Evolutionary conservation across 2,329 filamentous ascomycete genomes (phyloP), one percentile per base, ranked within the genome.

Genomic region (Sclerotinia glacialis): DNA sequence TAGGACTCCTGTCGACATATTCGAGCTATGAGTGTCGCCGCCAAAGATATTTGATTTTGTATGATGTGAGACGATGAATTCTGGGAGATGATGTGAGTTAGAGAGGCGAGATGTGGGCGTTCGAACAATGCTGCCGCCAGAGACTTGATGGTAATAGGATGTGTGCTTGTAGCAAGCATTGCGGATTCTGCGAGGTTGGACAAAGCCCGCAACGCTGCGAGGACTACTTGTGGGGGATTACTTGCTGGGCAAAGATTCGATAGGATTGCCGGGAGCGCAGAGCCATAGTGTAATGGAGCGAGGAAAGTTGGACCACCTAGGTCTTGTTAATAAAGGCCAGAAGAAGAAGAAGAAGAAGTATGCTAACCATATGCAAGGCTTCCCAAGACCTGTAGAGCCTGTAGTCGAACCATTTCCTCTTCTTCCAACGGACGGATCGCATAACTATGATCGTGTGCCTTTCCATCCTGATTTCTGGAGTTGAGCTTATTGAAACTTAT

Each of bases 351-450:
- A 37, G 23, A 64, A 14, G 21, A 42, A 9, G n/a, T 67, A 9
- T 63, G 71, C 82, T 74, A 83, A 93, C 93, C 93, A 79, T 90
- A 89, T 67, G 92, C 91, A 75, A 98, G 86, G 77, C 91, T 95
- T 56, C 89, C 89, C 46, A 96, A 80, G n/a, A 97, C 84, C 70
- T 96, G 87, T 49, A 93, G 85, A n/a, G 90, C 89, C 76, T 96
- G 91, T 66, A 95, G 80, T 71, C 87, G 86, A 58, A 89, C 83
- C 54, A 85, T 83, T 66, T 93, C 89, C 67, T 91, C 86, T 14
- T 88, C 85, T 3, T 82, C 83, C 71, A 87, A 76, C n/a, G 72
- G 68, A 49, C 67, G 66, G 11, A 69, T 60, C 52, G 72, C 68
- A 66, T 72, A 72, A 77, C 77, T 76, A 84, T 80, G 69, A 80